Evolutionary conservation across 306 rosid genomes (phyloP).

Genomic region (Urtica urens): DNA sequence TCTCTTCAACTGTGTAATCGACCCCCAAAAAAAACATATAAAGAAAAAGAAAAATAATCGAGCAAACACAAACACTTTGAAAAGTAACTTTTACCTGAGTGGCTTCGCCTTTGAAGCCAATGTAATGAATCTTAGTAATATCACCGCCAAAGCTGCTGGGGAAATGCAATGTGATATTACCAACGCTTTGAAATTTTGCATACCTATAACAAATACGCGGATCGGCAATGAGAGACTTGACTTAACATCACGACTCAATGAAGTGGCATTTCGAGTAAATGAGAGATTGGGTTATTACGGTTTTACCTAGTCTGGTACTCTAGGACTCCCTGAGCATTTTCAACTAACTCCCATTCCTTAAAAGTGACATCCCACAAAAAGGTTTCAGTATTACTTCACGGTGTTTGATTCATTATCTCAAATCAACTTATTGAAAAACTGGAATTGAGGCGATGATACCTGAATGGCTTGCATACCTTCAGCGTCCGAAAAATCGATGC

Average conservation of each 20-base stretch:
- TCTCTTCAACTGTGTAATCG: slow-evolving; percentile 60
- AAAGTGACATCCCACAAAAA: slow-evolving; percentile 14
- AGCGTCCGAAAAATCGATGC: slow-evolving; percentile 97
- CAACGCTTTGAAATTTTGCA: slow-evolving; percentile 91
- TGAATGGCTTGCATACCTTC: slow-evolving; percentile 93
- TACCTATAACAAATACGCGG: slow-evolving; percentile 43
- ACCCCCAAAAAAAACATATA: slow-evolving; percentile 9
- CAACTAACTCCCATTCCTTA: slow-evolving; percentile 97
- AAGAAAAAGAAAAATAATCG: background rate
- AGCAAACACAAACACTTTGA: background rate
- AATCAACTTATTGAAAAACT: slow-evolving; percentile 19
- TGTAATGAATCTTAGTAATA: slow-evolving; percentile 65
- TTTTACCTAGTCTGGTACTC: slow-evolving; percentile 98
- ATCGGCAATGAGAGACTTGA: too few species aligned
- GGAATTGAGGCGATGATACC: slow-evolving; percentile 36
- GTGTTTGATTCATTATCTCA: slow-evolving; percentile 11
- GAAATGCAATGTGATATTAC: slow-evolving; percentile 83
- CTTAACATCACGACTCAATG: too few species aligned
- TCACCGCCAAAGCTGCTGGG: slow-evolving; percentile 86
- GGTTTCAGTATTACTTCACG: background rate
- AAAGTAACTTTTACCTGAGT: slow-evolving; percentile 57
- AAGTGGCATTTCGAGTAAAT: slow-evolving; percentile 6
- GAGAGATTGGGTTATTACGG: slow-evolving; percentile 14
- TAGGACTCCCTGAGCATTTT: slow-evolving; percentile 81
- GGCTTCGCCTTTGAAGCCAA: slow-evolving; percentile 97